Evolutionary conservation across 352 stramenopile genomes (phyloP).

Genomic region (Globisporangium canariense): DNA sequence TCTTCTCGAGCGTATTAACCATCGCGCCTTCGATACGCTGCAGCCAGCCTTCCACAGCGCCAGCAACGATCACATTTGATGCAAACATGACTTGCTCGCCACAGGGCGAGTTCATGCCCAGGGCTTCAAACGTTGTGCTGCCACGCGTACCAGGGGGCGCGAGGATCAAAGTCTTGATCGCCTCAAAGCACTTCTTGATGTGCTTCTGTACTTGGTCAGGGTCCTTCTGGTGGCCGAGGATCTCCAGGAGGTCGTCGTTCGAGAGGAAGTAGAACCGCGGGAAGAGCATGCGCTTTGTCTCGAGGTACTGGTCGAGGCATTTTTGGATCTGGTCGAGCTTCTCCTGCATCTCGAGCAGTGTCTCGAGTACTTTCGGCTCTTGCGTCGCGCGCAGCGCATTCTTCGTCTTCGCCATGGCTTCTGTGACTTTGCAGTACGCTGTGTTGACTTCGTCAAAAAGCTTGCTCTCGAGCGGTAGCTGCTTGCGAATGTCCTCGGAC

Average conservation of each 20-base stretch:
- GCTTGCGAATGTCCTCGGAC: slow-evolving; percentile 93
- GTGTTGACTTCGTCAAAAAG: slow-evolving; percentile 88
- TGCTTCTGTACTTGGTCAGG: slow-evolving; percentile 88
- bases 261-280: slow-evolving; percentile 88
- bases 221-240: slow-evolving; percentile 85
- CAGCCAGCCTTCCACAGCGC: slow-evolving; percentile 90
- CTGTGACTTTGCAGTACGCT: slow-evolving; percentile 71
- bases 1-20: slow-evolving; percentile 81
- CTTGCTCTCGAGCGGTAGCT: slow-evolving; percentile 83
- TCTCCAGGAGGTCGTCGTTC: slow-evolving; percentile 87
- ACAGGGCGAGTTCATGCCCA: slow-evolving; percentile 88
- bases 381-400: slow-evolving; percentile 76
- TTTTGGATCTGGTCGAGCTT: slow-evolving; percentile 89
- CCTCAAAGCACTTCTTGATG: slow-evolving; percentile 92
- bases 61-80: slow-evolving; percentile 85
- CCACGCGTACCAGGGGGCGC: slow-evolving; percentile 59
- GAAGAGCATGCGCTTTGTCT: slow-evolving; percentile 87
- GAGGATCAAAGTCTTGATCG: slow-evolving; percentile 79
- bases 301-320: slow-evolving; percentile 83
- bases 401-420: slow-evolving; percentile 71
- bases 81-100: slow-evolving; percentile 85
- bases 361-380: slow-evolving; percentile 50
- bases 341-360: slow-evolving; percentile 77
- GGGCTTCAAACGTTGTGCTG: slow-evolving; percentile 86
- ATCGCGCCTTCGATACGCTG: slow-evolving; percentile 81